Percentiles rank a stretch among this genome's conserved stretches.
These are phyloP conservation scores for Coemansia sp. DNA, from an alignment of 192 early-diverging fungal species.

Conservation along the genomic window DNA sequence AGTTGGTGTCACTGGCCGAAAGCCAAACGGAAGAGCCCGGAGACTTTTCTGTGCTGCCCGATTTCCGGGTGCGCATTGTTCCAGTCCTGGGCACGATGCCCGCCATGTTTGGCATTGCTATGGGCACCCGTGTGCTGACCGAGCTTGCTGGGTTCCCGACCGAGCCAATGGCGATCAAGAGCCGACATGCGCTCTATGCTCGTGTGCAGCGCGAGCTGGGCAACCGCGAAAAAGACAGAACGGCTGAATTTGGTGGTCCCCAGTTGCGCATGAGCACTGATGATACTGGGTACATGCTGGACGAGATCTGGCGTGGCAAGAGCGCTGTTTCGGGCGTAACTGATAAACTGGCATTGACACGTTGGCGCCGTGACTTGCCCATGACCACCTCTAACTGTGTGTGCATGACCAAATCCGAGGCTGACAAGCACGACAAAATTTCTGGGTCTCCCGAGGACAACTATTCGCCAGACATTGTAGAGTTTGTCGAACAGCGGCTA, in stretches of 20 bases:
- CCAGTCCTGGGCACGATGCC: constrained; percentile 89
- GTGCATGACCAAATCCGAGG: constrained; percentile 81
- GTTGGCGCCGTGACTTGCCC: constrained; percentile 75
- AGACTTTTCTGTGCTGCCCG: constrained; percentile 89
- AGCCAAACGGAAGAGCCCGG: constrained; percentile 77
- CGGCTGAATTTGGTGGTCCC: constrained; percentile 20
- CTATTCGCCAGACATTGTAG: constrained; percentile 36
- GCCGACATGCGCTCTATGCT: constrained; percentile 70
- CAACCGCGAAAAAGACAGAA: constrained; percentile 51
- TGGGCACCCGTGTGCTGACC: constrained; percentile 84
- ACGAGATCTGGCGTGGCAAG: constrained; percentile 85
- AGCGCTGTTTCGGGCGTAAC: constrained; percentile 72
- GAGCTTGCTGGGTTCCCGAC: constrained; percentile 64
- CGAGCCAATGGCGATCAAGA: constrained; percentile 72
- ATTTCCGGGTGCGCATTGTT: constrained; percentile 86
- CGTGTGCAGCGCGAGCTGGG: constrained; percentile 74
- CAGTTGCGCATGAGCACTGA: constrained; percentile 48
- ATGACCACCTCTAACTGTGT: constrained; percentile 74
- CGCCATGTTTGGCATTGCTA: constrained; percentile 89
- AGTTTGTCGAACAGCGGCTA: constrained; percentile 34
- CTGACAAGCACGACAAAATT: constrained; percentile 54
- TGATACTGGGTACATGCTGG: constrained; percentile 85
- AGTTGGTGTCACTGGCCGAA: constrained; percentile 87
- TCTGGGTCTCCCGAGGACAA: constrained; percentile 26
- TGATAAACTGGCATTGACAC: constrained; percentile 69